Evolutionary conservation across 2,329 filamentous ascomycete species (phyloP).

Genomic region (Calonectria fujianensis): DNA sequence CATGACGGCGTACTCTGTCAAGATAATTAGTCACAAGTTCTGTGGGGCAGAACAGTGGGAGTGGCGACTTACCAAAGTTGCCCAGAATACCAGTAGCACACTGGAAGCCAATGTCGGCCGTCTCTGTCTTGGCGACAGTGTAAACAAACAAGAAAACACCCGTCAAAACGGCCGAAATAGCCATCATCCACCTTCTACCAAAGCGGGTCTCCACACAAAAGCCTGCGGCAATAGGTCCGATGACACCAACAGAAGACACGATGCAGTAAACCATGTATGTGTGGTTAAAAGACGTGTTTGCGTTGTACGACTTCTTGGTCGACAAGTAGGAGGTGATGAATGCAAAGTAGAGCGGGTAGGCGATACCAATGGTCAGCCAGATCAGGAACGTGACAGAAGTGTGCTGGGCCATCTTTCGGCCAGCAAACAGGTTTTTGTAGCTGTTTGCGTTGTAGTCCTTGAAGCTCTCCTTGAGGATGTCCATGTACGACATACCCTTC

Average conservation of each 20-base stretch:
- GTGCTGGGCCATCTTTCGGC: conserved; percentile 58
- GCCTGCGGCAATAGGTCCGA: conserved; percentile 64
- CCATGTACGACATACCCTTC: conserved; percentile 36
- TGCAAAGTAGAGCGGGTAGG: conserved; percentile 67
- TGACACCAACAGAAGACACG: conserved; percentile 61
- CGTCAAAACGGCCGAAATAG: conserved; percentile 62
- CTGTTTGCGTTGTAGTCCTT: conserved; percentile 52
- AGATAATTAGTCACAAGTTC: background rate
- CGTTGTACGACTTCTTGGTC: conserved; percentile 58
- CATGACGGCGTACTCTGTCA: conserved; percentile 49
- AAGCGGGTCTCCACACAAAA: conserved; percentile 64
- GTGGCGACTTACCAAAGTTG: conserved; percentile 57
- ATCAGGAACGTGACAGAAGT: conserved; percentile 62
- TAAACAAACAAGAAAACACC: conserved; percentile 67
- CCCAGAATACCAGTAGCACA: conserved; percentile 63
- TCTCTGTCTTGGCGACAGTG: conserved; percentile 59
- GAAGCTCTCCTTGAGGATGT: conserved; percentile 54
- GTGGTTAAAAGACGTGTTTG: conserved; percentile 52
- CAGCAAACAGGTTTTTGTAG: conserved; percentile 59
- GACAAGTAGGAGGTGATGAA: conserved; percentile 68
- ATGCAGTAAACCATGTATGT: conserved; percentile 62
- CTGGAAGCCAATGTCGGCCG: conserved; percentile 59
- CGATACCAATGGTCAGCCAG: conserved; percentile 68
- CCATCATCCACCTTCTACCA: conserved; percentile 67
- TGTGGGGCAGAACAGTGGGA: background rate